Conservation (phyloP, 495 filamentous ascomycete genomes). For the Pyronema domesticum region DNA sequence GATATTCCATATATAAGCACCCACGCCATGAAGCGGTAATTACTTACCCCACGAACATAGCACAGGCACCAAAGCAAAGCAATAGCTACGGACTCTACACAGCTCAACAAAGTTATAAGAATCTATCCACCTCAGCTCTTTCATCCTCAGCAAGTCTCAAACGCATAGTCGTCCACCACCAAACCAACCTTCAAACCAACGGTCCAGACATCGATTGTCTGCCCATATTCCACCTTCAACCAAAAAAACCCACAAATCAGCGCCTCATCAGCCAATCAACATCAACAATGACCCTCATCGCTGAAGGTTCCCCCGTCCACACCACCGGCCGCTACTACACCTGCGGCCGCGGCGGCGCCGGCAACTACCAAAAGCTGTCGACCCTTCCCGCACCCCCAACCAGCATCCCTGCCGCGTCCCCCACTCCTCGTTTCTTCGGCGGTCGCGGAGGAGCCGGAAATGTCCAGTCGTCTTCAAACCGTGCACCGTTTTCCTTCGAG, state of each 20-base stretch:
- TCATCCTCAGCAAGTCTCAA: no score
- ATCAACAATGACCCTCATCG: constrained; percentile 24
- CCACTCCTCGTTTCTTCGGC: constrained; percentile 40
- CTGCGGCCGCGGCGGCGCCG: constrained; percentile 72
- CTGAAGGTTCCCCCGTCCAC: constrained; percentile 18
- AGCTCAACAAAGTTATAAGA: no score
- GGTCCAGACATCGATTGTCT: no score
- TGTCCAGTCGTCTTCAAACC: constrained; percentile 44
- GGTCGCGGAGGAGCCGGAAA: constrained; percentile 89
- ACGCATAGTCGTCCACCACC: no score
- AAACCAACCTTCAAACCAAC: neutral
- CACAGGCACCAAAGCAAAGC: no score
- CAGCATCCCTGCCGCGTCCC: constrained; percentile 9
- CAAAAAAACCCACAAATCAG: neutral
- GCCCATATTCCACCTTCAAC: constrained; percentile 1
- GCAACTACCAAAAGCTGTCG: constrained; percentile 62
- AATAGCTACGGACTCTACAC: no score
- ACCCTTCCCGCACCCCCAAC: constrained; percentile 30
- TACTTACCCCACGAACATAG: no score
- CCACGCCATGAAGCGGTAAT: no score
- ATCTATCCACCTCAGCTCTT: no score
- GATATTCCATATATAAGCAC: no score
- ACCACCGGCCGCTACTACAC: constrained; percentile 28
- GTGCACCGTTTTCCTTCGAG: constrained; percentile 73
- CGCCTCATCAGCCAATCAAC: no score